phyloP scores from a whole-genome alignment of 208 protist species.

The Willaertia magna region DNA sequence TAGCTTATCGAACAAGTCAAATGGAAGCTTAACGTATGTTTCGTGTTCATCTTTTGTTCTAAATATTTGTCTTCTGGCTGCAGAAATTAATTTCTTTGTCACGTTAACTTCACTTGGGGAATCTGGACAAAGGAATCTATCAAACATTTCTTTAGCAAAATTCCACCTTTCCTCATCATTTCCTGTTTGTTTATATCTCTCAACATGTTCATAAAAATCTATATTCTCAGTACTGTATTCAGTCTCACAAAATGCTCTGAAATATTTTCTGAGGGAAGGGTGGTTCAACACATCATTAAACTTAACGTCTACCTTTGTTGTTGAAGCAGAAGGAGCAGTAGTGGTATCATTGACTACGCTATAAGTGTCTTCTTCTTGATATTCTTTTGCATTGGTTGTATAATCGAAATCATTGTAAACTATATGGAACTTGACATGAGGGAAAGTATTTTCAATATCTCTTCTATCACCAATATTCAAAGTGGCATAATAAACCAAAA shows the following conservation, averaged over 20 bases:
- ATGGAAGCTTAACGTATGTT: background rate
- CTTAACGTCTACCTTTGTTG: background rate
- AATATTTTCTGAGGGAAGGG: background rate
- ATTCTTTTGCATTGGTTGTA: too few relatives aligned
- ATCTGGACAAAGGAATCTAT: background rate
- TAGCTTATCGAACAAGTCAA: background rate
- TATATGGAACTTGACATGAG: too few relatives aligned
- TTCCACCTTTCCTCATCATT: background rate
- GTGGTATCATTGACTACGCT: background rate
- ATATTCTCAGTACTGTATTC: constrained; percentile 4
- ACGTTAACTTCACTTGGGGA: background rate
- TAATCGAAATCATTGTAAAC: too few relatives aligned
- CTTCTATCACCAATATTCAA: too few relatives aligned
- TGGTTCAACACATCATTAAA: background rate
- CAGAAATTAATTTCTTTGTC: background rate
- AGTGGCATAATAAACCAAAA: background rate
- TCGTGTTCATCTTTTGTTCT: background rate
- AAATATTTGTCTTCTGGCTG: background rate
- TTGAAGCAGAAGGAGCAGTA: background rate
- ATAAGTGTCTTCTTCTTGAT: too few relatives aligned
- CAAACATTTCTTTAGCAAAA: background rate
- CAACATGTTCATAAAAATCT: background rate
- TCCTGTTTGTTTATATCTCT: background rate
- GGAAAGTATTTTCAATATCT: too few relatives aligned
- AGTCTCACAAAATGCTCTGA: background rate